Evolutionary conservation across 2,329 filamentous ascomycete genomes (phyloP).

Genomic region (Amesomyces nigricolor): DNA sequence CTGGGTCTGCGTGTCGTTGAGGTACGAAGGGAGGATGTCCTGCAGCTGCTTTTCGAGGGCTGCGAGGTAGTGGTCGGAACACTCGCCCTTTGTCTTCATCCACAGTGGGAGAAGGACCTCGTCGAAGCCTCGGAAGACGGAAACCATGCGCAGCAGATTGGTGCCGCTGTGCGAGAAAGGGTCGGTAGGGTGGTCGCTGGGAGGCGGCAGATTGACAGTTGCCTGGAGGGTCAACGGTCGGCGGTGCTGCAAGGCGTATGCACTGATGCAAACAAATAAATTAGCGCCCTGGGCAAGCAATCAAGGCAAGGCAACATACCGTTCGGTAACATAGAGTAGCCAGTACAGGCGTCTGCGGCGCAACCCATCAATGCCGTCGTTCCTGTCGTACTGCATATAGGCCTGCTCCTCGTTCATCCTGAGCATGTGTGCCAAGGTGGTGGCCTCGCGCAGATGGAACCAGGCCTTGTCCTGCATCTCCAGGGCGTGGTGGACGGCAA

Average conservation of each 20-base stretch:
- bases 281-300: not conserved
- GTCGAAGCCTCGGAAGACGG: conserved; percentile 61
- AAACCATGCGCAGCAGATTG: conserved; percentile 55
- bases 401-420: conserved; percentile 58
- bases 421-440: conserved; percentile 59
- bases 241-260: conserved; percentile 65
- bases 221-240: conserved; percentile 66
- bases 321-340: conserved; percentile 66
- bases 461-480: conserved; percentile 72
- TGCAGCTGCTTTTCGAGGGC: conserved; percentile 58
- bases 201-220: conserved; percentile 59
- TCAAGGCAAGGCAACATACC: conserved; percentile 39
- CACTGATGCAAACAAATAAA: conserved; percentile 34
- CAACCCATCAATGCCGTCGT: conserved; percentile 54
- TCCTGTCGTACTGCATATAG: conserved; percentile 53
- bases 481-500: conserved; percentile 64
- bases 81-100: conserved; percentile 58
- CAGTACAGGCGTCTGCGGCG: conserved; percentile 65
- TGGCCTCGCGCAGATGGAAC: conserved; percentile 73
- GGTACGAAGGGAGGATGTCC: conserved; percentile 47
- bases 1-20: conserved; percentile 48
- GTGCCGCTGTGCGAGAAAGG: conserved; percentile 47
- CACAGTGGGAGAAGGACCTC: conserved; percentile 58
- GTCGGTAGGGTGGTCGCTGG: conserved; percentile 55
- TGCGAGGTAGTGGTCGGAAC: conserved; percentile 51